Base-by-base conservation (phyloP, 2,329 filamentous ascomycete genomes). In the Pseudogymnoascus pannorum region DNA sequence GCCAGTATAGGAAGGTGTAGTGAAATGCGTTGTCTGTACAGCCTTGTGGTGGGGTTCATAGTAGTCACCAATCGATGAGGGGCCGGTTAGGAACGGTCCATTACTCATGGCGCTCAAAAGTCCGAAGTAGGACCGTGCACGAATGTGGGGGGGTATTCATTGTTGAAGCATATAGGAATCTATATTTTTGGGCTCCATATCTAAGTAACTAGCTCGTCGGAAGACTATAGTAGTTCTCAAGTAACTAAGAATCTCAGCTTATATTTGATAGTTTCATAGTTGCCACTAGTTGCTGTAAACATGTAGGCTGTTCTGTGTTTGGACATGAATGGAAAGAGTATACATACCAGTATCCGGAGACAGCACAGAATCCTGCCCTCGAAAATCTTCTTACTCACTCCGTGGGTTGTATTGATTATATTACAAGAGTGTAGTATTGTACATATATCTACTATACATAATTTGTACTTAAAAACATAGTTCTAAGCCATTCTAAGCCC, bases 1-100 rank as follows among this genome's bases (percentile, higher is more conserved):
- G 14, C 51, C 57, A 24, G 36, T 36, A 58, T 58, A 58, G 57
- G 57, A 58, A 58, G 57, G 57, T 58, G 57, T 24, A 38, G 57
- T 18, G 48, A 54, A 54, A 20, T 54, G 48, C 48, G 48, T 20
- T 54, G 48, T 54, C 48, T 51, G 6, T 29, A 54, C 48, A 54
- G 48, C 48, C 48, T 54, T 54, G 48, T 54, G 48, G 48, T 54
- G 48, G 48, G 48, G 48, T 54, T 54, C 26, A 18, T 16, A 31
- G n/a, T 26, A 54, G 48, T 54, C 26, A 54, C 48, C 48, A 54
- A 54, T 54, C 26, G 48, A 31, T 11, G 48, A 54, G 16, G 48
- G n/a, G 48, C 24, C 48, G 48, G 48, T 29, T 54, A 54, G 48
- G 48, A 54, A 33, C 48, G 48, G 48, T 33, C 48, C 48, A 31